Conservation (phyloP, 2,329 filamentous ascomycete genomes). For the Arthrinium phaeospermum region DNA sequence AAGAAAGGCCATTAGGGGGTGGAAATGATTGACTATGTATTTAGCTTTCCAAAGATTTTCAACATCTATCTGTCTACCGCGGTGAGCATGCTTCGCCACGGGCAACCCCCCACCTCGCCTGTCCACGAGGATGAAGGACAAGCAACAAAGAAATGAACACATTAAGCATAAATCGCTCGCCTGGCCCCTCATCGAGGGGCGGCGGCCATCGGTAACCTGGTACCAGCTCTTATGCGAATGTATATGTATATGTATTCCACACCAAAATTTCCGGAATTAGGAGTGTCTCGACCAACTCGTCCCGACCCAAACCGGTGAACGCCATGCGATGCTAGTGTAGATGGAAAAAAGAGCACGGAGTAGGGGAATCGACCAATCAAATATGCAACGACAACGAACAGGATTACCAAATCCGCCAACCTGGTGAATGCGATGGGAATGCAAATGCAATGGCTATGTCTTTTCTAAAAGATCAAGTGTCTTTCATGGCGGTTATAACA, state of each 20-base stretch:
- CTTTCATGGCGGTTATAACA: neutral
- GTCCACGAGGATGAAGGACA: neutral
- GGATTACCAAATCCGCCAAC: neutral
- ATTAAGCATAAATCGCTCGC: neutral
- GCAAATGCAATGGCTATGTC: neutral
- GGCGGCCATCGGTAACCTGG: neutral
- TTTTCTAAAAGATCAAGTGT: neutral
- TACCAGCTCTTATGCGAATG: neutral
- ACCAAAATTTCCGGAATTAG: slow-evolving; percentile 7
- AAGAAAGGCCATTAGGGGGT: neutral
- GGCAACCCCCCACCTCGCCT: neutral
- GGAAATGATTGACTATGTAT: neutral
- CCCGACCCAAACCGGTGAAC: neutral
- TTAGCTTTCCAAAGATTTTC: neutral
- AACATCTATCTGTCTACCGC: neutral
- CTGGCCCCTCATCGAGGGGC: neutral
- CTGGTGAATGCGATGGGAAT: neutral
- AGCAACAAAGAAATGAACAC: neutral
- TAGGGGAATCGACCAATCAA: slow-evolving; percentile 8
- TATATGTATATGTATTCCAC: neutral
- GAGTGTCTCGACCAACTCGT: slow-evolving; percentile 1
- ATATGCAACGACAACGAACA: neutral
- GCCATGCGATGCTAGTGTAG: slow-evolving; percentile 12
- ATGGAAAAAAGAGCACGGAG: neutral
- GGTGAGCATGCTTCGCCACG: neutral